Percentiles rank a stretch among this genome's conserved stretches.
phyloP scores from a whole-genome alignment of 1,139 yeast genomes.

The Suhomyces kunorum region DNA sequence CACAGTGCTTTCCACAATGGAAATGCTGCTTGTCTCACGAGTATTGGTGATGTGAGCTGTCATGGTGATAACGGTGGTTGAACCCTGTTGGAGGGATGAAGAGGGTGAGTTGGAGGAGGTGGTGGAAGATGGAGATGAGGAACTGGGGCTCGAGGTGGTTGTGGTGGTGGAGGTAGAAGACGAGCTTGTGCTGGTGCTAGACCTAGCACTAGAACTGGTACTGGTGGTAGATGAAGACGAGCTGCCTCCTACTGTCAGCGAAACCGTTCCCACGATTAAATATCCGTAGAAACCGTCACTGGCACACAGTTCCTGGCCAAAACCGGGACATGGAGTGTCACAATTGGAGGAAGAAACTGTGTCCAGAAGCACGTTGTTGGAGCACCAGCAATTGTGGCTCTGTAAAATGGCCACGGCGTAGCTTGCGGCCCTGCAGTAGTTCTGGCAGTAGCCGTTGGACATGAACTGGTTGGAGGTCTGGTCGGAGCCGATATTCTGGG shows the following conservation, averaged over 20 bases:
- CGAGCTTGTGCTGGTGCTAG: no score
- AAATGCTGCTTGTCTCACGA: constrained; percentile 5
- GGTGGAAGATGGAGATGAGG: constrained; percentile 4
- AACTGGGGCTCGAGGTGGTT: constrained; percentile 5
- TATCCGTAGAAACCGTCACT: constrained; percentile 37
- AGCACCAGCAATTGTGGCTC: constrained; percentile 59
- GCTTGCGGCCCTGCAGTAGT: constrained; percentile 45
- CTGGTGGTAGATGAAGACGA: constrained; percentile 14
- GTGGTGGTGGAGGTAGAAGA: constrained; percentile 10
- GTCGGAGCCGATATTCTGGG: constrained; percentile 40
- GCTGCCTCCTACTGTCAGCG: constrained; percentile 14
- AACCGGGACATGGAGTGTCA: constrained; percentile 54
- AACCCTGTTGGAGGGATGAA: background rate
- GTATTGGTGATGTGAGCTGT: constrained; percentile 13
- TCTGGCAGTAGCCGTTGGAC: constrained; percentile 59
- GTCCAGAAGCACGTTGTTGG: constrained; percentile 50
- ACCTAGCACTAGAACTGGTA: no score
- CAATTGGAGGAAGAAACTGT: constrained; percentile 42
- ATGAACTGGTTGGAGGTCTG: constrained; percentile 28
- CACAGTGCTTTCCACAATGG: constrained; percentile 9
- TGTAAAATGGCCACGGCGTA: constrained; percentile 59
- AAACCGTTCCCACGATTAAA: constrained; percentile 27
- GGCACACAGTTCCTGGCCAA: constrained; percentile 36
- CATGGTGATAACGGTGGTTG: constrained; percentile 5
- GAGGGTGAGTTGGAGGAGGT: background rate